Percentiles rank a stretch among this genome's conserved stretches.
Conservation (phyloP, 768 basidiomycete species). For the Amanita molliuscula region DNA sequence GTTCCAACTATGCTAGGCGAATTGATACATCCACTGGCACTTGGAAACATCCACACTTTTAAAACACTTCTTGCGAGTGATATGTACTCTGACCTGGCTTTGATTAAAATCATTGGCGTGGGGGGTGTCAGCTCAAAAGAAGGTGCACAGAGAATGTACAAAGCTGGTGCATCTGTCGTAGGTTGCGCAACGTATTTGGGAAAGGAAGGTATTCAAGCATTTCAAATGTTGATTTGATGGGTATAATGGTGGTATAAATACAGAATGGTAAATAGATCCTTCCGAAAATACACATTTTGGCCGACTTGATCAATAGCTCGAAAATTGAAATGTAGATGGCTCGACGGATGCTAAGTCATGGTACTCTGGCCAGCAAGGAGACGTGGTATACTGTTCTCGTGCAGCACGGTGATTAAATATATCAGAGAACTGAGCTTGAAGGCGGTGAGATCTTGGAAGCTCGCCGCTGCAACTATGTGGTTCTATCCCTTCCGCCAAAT, state of each 20-base stretch:
- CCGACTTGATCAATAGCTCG: background rate
- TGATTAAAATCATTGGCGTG: conserved; percentile 64
- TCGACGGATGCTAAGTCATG: background rate
- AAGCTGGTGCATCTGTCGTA: conserved; percentile 64
- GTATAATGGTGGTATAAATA: conserved; percentile 6
- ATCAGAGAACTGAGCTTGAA: background rate
- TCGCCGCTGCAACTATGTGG: background rate
- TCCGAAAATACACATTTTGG: background rate
- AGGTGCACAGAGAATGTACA: conserved; percentile 57
- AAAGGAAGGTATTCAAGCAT: conserved; percentile 41
- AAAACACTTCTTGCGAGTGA: conserved; percentile 29
- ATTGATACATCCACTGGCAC: conserved; percentile 59
- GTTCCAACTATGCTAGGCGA: conserved; percentile 60
- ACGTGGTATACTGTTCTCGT: background rate
- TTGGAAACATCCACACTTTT: conserved; percentile 71
- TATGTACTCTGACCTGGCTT: conserved; percentile 24
- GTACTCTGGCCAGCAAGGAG: background rate
- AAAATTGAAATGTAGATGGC: background rate
- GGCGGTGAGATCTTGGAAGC: background rate
- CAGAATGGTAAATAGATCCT: background rate
- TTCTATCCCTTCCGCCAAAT: background rate
- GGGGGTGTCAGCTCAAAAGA: conserved; percentile 65
- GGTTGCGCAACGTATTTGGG: conserved; percentile 48
- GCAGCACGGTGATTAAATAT: background rate
- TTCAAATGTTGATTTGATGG: conserved; percentile 28